A percentile compares a stretch with the other conserved stretches of the same genome.
phyloP scores from a whole-genome alignment of 1,139 yeast genomes.

The Hanseniaspora gamundiae region DNA sequence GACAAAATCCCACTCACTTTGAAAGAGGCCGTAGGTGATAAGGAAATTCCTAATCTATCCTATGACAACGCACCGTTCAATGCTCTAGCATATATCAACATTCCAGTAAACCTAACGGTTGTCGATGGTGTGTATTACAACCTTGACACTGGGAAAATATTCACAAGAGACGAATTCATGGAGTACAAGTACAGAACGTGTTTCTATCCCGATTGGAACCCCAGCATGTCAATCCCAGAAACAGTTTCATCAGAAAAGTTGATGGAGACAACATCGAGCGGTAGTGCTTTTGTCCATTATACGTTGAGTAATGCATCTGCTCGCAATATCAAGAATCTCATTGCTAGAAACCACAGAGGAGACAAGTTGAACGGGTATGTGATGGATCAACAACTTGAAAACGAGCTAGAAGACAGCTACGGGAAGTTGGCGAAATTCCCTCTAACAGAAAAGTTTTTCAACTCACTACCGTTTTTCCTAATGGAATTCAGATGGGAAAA shows the following conservation, averaged over 20 bases:
- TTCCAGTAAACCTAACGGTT: neutral
- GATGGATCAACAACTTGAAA: slow-evolving; percentile 18
- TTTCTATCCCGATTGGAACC: neutral
- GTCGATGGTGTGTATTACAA: neutral
- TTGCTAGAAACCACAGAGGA: slow-evolving; percentile 8
- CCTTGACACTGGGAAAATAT: neutral
- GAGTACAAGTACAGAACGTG: slow-evolving; percentile 21
- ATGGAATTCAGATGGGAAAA: slow-evolving; percentile 27
- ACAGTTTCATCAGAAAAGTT: neutral
- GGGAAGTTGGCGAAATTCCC: slow-evolving; percentile 18
- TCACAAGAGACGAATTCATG: slow-evolving; percentile 21
- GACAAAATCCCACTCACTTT: neutral
- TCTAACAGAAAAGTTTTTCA: slow-evolving; percentile 23
- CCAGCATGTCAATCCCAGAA: neutral
- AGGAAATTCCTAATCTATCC: neutral
- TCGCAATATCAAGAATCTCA: neutral
- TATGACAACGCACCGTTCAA: neutral
- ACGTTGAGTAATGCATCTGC: neutral
- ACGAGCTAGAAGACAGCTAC: slow-evolving; percentile 20
- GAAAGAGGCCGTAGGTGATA: neutral
- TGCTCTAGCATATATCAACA: neutral
- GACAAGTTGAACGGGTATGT: slow-evolving; percentile 22
- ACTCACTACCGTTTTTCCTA: slow-evolving; percentile 23
- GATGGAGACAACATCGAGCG: neutral
- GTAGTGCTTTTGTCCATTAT: neutral